Evolutionary conservation across 2,329 filamentous ascomycete genomes (phyloP), one percentile per base, ranked within the genome.

Genomic region (Fusarium albosuccineum): DNA sequence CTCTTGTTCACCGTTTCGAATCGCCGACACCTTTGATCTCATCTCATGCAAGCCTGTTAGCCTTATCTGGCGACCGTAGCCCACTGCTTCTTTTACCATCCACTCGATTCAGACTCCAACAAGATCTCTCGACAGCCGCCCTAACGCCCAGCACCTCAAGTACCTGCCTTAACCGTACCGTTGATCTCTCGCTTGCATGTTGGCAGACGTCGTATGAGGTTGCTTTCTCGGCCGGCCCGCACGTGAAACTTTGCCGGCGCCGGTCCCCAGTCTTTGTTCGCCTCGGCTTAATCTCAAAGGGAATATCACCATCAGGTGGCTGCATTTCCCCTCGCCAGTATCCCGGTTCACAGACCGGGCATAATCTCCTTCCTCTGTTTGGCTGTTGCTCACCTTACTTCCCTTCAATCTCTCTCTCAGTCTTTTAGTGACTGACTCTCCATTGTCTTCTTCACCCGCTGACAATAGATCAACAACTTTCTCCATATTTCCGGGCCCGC

Each of bases 211-310:
- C 59, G 62, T 63, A 69, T 60, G 63, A 72, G 57, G 57, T 57
- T 65, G 59, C 46, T 63, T 56, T 64, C 53, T 64, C 46, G 53
- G 46, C 58, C 55, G 59, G 66, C 55, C 60, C 58, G 60, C 66
- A 71, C 53, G 57, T 71, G 68, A 72, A 72, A 71, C 70, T 64
- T 71, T 63, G 58, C 57, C 60, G 56, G 46, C 57, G 58, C 60
- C 55, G 53, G 56, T 49, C 45, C 59, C 66, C 52, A 58, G 59
- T 68, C 55, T 50, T 49, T 66, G 29, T 61, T 70, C 70, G 62
- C 62, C 69, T 68, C 69, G 70, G 70, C 67, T 67, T 70, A 60
- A 69, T 67, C 57, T 66, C 62, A 55, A 63, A 39, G 27, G 60
- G 62, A 64, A 57, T 55, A 61, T 56, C 64, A 57, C 42, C 51